These are phyloP conservation scores for Globisporangium barbulae DNA, from an alignment of 352 stramenopile species.

Conservation along the genomic window DNA sequence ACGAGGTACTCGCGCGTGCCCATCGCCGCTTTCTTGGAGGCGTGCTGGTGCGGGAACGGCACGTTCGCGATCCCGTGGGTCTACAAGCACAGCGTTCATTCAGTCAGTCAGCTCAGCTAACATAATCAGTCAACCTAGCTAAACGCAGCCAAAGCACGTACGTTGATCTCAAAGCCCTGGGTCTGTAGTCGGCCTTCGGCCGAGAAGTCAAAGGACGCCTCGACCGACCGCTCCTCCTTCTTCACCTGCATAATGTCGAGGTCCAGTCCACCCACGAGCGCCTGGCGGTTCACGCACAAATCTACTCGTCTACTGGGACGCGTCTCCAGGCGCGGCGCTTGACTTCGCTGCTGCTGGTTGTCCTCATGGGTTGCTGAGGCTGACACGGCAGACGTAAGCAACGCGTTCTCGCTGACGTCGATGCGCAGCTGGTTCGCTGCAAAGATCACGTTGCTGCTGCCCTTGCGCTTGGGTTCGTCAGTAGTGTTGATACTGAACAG, in stretches of 20 bases:
- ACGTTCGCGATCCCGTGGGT: conserved; percentile 69
- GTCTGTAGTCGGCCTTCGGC: conserved; percentile 70
- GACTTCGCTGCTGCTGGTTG: not conserved
- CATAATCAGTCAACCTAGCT: not conserved
- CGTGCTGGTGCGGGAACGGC: conserved; percentile 44
- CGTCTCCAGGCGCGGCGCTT: conserved; percentile 5
- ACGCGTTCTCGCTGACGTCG: conserved; percentile 29
- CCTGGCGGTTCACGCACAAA: conserved; percentile 34
- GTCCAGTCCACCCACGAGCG: conserved; percentile 38
- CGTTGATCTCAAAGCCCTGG: conserved; percentile 85
- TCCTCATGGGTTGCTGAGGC: not conserved
- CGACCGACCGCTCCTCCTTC: conserved; percentile 52
- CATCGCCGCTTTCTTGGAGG: conserved; percentile 20
- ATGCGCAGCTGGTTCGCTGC: conserved; percentile 42
- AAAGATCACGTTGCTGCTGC: conserved; percentile 15
- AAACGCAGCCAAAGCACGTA: conserved; percentile 15
- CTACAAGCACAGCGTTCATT: too few species aligned
- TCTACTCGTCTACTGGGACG: conserved; percentile 10
- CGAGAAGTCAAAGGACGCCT: conserved; percentile 80
- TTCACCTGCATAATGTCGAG: conserved; percentile 66
- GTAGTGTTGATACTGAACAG: not conserved
- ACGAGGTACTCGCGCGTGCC: conserved; percentile 69
- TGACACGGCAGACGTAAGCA: conserved; percentile 5
- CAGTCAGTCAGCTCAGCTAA: not conserved
- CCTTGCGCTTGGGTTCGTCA: conserved; percentile 7